Percentiles rank a stretch among this genome's conserved stretches.
Conservation (phyloP, 768 basidiomycete species). For the Plicaturopsis crispa region DNA sequence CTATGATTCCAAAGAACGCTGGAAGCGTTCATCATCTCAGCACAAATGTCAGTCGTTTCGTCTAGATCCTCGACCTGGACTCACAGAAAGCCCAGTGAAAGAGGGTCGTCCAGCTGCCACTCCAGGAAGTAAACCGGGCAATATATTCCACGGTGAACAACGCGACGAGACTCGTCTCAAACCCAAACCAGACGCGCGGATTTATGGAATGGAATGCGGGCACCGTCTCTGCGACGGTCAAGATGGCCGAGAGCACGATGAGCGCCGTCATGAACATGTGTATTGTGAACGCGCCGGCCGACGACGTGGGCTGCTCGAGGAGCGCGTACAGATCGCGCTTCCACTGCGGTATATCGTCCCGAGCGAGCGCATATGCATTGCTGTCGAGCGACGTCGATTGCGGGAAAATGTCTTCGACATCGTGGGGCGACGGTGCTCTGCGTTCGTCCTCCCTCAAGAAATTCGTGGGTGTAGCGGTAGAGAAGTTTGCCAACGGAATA, state of each 20-base stretch:
- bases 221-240: slow-evolving; percentile 76
- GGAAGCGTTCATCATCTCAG: too few relatives aligned
- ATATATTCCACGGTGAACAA: slow-evolving; percentile 85
- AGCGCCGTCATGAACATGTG: slow-evolving; percentile 65
- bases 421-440: slow-evolving; percentile 20
- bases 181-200: slow-evolving; percentile 73
- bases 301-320: slow-evolving; percentile 76
- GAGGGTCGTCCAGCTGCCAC: slow-evolving; percentile 51
- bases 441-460: slow-evolving; percentile 38
- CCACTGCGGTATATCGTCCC: slow-evolving; percentile 35
- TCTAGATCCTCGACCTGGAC: too few relatives aligned
- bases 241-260: slow-evolving; percentile 67
- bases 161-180: slow-evolving; percentile 79
- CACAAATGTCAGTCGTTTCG: too few relatives aligned
- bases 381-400: slow-evolving; percentile 25
- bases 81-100: slow-evolving; percentile 65
- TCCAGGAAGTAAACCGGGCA: slow-evolving; percentile 70
- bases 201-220: slow-evolving; percentile 67
- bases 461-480: slow-evolving; percentile 14
- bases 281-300: slow-evolving; percentile 65
- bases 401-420: slow-evolving; percentile 31
- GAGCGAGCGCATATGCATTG: neutral
- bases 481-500: neutral
- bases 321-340: slow-evolving; percentile 61
- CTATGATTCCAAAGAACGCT: slow-evolving; percentile 84